Conservation (phyloP, 768 basidiomycete genomes). For the Tulasnella calospora region DNA sequence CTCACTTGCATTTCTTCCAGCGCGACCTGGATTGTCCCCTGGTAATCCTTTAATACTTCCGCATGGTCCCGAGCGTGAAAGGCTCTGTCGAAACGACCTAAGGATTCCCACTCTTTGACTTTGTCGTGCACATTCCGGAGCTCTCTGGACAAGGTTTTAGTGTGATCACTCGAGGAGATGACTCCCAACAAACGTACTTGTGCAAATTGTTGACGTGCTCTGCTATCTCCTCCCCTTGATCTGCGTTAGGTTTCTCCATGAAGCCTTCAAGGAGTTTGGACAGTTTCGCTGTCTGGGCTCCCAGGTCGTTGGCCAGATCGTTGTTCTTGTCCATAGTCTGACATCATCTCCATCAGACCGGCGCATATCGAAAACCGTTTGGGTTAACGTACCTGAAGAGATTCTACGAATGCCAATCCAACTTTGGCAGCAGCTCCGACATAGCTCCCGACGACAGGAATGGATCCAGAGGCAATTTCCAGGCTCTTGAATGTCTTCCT, state of each 20-base stretch:
- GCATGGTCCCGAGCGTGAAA: no score
- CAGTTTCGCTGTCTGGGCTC: not conserved
- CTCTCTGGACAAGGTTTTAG: not conserved
- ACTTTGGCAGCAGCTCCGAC: not conserved
- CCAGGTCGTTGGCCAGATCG: not conserved
- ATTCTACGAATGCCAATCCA: not conserved
- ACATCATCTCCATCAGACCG: not conserved
- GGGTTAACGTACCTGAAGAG: not conserved
- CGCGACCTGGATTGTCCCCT: no score
- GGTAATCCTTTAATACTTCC: no score
- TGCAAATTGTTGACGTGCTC: not conserved
- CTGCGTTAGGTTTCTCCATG: not conserved
- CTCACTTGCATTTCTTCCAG: no score
- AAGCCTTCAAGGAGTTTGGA: not conserved
- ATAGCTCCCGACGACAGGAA: not conserved
- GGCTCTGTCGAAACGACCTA: not conserved
- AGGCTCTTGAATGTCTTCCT: not conserved
- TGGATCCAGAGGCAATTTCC: not conserved
- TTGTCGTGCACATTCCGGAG: not conserved
- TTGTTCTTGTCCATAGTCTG: not conserved
- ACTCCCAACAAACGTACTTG: not conserved
- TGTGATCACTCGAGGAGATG: not conserved
- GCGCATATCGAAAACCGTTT: not conserved
- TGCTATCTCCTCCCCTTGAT: not conserved
- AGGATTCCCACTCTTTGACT: not conserved